These are phyloP conservation scores for Geosiphon pyriformis DNA, from an alignment of 192 early-diverging fungal species.

Conservation along the genomic window DNA sequence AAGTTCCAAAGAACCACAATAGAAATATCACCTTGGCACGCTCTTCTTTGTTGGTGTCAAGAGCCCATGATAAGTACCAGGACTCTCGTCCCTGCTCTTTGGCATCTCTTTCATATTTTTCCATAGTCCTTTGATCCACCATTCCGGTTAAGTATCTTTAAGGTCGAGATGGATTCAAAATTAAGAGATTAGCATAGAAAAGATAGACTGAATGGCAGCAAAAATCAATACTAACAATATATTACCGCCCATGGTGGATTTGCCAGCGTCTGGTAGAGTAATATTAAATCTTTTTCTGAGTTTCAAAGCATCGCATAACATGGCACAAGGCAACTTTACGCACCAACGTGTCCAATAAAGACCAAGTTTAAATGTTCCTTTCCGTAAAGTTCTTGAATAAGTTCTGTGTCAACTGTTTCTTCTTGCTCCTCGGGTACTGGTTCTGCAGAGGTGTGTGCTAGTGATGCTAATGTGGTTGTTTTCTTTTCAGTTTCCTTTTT, in stretches of 20 bases:
- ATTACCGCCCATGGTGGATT: constrained; percentile 98
- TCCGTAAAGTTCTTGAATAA: constrained; percentile 63
- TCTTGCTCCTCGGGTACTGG: constrained; percentile 46
- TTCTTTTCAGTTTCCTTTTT: constrained; percentile 23
- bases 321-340: too few relatives aligned
- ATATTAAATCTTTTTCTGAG: too few relatives aligned
- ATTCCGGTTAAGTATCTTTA: constrained; percentile 84
- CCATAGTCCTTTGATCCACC: constrained; percentile 99
- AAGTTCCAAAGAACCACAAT: not conserved
- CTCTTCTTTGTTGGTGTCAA: constrained; percentile 96
- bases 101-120: constrained; percentile 98
- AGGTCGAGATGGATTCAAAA: not conserved
- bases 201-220: not conserved
- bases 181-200: not conserved
- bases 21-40: constrained; percentile 69
- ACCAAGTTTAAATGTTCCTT: constrained; percentile 98
- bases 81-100: constrained; percentile 95
- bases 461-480: constrained; percentile 19
- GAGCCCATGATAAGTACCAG: constrained; percentile 98
- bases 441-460: constrained; percentile 25
- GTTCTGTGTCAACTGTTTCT: constrained; percentile 49
- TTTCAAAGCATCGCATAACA: too few relatives aligned
- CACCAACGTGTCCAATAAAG: constrained; percentile 98
- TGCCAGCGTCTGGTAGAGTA: constrained; percentile 73
- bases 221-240: constrained; percentile 63